A percentile compares a stretch with the other conserved stretches of the same genome.
These are phyloP conservation scores for Auxenochlorella pyrenoidosa DNA, from an alignment of 139 green algal genomes.

Conservation along the genomic window DNA sequence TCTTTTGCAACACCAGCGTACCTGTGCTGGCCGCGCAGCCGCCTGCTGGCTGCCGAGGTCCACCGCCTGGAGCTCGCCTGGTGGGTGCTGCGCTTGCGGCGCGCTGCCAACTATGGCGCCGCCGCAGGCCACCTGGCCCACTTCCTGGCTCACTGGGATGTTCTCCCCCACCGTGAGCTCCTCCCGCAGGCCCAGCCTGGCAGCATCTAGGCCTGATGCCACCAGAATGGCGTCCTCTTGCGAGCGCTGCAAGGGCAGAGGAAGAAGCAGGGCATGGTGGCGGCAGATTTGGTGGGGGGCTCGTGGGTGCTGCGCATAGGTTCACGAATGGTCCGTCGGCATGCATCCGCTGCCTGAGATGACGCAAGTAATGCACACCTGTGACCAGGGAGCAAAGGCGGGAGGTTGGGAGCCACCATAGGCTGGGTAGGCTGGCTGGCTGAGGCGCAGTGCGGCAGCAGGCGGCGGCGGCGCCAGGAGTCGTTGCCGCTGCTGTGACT, in stretches of 20 bases:
- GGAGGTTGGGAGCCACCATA: not conserved
- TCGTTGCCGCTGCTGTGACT: not conserved
- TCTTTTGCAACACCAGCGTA: not conserved
- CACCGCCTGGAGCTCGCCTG: too few relatives aligned
- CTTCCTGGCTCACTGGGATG: not conserved
- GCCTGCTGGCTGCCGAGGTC: not conserved
- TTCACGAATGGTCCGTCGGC: not conserved
- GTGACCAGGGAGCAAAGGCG: not conserved
- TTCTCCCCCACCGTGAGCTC: not conserved
- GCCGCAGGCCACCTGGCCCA: not conserved
- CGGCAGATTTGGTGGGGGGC: too few relatives aligned
- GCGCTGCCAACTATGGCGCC: conserved; percentile 2
- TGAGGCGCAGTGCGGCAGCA: not conserved
- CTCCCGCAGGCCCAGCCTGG: not conserved
- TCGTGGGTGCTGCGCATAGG: too few relatives aligned
- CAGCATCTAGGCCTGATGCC: not conserved
- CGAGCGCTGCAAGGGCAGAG: not conserved
- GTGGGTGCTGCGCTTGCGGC: not conserved
- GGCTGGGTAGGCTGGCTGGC: not conserved
- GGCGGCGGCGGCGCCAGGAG: not conserved
- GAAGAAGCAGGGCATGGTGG: too few relatives aligned
- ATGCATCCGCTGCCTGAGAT: too few relatives aligned
- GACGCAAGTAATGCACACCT: not conserved
- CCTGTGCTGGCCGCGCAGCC: not conserved
- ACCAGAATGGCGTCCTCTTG: conserved; percentile 7